Base-by-base conservation (phyloP, 345 rosid species). In the Hibiscus mutabilis region DNA sequence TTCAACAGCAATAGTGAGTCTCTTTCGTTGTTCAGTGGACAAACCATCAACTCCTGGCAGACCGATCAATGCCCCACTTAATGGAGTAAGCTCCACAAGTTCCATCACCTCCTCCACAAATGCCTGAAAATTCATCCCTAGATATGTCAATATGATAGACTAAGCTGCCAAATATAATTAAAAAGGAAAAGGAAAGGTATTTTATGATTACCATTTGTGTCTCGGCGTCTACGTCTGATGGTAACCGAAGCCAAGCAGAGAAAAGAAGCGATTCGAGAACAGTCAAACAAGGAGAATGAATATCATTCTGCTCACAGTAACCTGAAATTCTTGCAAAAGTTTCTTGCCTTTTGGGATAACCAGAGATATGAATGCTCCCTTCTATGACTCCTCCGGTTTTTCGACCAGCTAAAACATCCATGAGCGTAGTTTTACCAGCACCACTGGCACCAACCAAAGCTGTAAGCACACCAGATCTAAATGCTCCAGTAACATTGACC, bases 21-120 rank as follows among this genome's bases (percentile, higher is more conserved):
- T 82, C 84, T 95, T 95, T 51, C 99, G 84, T 77, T 95, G 99
- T 80, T 92, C 99, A 0, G 97, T 94, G 51, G 99, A 95, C 60
- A 95, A 83, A 67, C 99, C 99, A 79, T 92, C 81, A 58, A 95
- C 89, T 81, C 97, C 99, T 42, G 99, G 99, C 29, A 95, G 88
- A 76, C 99, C 99, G 16, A 95, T 83, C 85, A 92, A 82, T 56
- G 96, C 97, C 58, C 97, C 97, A 22, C 89, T 83, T 74, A 95
- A 77, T 13, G 91, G 78, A 51, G 87, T 84, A 52, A 95, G 88
- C 86, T 95, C 99, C 74, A 95, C 99, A 66, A 92, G 92, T 82
- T 95, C 96, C 97, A 95, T 92, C 75, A 92, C 99, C 82, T 95
- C 97, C 73, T 92, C 96, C 60, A 95, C 97, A 80, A 95, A 95